Conservation (phyloP, 2,329 filamentous ascomycete species). For the Calonectria multiphialidica region DNA sequence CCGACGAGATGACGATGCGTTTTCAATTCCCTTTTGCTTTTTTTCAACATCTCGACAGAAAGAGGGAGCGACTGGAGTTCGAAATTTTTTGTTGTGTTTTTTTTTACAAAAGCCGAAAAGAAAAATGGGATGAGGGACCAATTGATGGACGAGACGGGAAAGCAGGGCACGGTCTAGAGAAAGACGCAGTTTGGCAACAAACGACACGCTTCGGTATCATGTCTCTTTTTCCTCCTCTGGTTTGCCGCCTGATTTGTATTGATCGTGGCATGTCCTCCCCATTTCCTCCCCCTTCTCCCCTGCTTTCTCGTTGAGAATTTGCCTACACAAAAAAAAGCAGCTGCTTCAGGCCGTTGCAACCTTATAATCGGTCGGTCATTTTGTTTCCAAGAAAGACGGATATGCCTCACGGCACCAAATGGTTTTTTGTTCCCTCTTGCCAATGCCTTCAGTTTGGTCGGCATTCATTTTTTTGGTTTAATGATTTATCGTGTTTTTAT, state of each 20-base stretch:
- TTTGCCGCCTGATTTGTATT: slow-evolving; percentile 29
- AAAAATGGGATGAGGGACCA: slow-evolving; percentile 27
- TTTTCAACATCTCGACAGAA: slow-evolving; percentile 30
- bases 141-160: slow-evolving; percentile 38
- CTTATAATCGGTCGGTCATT: slow-evolving; percentile 43
- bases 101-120: slow-evolving; percentile 11
- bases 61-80: slow-evolving; percentile 35
- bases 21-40: slow-evolving; percentile 33
- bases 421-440: slow-evolving; percentile 40
- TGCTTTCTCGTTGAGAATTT: slow-evolving; percentile 30
- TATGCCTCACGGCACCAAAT: slow-evolving; percentile 54
- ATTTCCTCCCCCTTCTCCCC: not conserved
- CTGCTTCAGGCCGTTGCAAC: slow-evolving; percentile 30
- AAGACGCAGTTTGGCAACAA: slow-evolving; percentile 50
- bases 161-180: slow-evolving; percentile 39
- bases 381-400: slow-evolving; percentile 51
- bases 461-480: slow-evolving; percentile 30
- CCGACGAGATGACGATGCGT: slow-evolving; percentile 34
- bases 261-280: slow-evolving; percentile 18
- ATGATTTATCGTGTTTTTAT: not conserved
- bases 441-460: slow-evolving; percentile 32
- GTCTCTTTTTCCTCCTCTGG: slow-evolving; percentile 23
- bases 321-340: slow-evolving; percentile 34
- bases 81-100: not conserved
- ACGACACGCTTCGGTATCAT: slow-evolving; percentile 35